phyloP scores from a whole-genome alignment of 148 eudicot genomes.

The Nepenthes gracilis region DNA sequence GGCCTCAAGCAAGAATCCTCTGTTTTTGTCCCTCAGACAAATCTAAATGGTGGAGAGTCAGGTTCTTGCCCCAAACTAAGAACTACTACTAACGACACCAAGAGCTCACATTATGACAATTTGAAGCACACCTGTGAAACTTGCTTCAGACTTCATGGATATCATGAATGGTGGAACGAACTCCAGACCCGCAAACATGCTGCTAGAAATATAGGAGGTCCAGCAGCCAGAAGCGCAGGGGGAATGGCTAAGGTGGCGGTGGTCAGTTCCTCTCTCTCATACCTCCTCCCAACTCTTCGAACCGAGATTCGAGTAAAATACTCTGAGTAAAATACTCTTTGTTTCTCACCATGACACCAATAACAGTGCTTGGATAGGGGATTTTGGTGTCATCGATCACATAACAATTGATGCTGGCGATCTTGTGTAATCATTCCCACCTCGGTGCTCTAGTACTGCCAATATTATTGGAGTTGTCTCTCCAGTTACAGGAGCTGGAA shows the following conservation, averaged over 20 bases:
- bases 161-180: neutral
- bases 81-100: neutral
- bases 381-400: slow-evolving; percentile 1
- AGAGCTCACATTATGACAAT: too few species aligned
- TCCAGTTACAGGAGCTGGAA: slow-evolving; percentile 1
- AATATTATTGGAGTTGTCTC: neutral
- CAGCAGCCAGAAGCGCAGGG: too few species aligned
- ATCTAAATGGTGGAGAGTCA: neutral
- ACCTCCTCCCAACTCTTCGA: neutral
- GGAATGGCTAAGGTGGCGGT: too few species aligned
- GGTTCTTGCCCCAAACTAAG: neutral
- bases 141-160: neutral
- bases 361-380: neutral
- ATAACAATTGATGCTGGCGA: neutral
- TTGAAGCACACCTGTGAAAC: neutral
- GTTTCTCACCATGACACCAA: neutral
- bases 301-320: neutral
- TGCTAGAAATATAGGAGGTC: too few species aligned
- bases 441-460: neutral
- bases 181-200: neutral
- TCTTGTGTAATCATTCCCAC: neutral
- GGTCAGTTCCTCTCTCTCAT: too few species aligned
- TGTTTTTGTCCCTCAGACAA: neutral
- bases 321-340: neutral
- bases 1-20: neutral